Percentiles rank a stretch among this genome's conserved stretches.
phyloP scores from a whole-genome alignment of 2,329 filamentous ascomycete species.

The Claviceps sp. region DNA sequence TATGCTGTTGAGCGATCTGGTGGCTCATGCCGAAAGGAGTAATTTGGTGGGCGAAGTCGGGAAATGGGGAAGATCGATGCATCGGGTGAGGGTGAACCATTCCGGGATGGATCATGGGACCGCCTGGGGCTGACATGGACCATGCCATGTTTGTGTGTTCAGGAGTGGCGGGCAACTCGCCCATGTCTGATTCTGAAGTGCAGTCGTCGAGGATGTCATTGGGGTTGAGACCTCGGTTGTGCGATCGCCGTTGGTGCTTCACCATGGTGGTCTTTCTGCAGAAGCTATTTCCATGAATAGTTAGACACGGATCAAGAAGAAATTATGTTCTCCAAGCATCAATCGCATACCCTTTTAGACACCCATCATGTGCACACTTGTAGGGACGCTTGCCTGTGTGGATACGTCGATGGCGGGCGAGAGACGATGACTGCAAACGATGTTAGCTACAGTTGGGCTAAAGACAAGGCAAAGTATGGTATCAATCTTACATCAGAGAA shows the following conservation, averaged over 20 bases:
- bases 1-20: constrained; percentile 33
- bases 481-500: constrained; percentile 52
- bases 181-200: constrained; percentile 42
- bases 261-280: constrained; percentile 62
- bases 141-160: constrained; percentile 39
- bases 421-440: constrained; percentile 42
- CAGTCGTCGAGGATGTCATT: constrained; percentile 40
- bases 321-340: not conserved
- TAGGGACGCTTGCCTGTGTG: constrained; percentile 56
- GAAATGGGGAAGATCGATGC: constrained; percentile 41
- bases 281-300: constrained; percentile 36
- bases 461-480: not conserved
- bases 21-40: constrained; percentile 27
- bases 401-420: constrained; percentile 51
- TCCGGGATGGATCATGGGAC: constrained; percentile 24
- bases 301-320: not conserved
- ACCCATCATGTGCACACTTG: constrained; percentile 47
- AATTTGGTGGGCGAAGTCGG: constrained; percentile 40
- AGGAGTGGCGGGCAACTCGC: constrained; percentile 46
- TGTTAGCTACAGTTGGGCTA: constrained; percentile 4
- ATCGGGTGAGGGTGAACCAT: constrained; percentile 25
- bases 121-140: constrained; percentile 28
- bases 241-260: constrained; percentile 49
- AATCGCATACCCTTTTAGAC: constrained; percentile 40
- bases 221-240: constrained; percentile 43